These are phyloP conservation scores for Komagataella pastoris DNA, from an alignment of 805 yeast species.

Conservation along the genomic window DNA sequence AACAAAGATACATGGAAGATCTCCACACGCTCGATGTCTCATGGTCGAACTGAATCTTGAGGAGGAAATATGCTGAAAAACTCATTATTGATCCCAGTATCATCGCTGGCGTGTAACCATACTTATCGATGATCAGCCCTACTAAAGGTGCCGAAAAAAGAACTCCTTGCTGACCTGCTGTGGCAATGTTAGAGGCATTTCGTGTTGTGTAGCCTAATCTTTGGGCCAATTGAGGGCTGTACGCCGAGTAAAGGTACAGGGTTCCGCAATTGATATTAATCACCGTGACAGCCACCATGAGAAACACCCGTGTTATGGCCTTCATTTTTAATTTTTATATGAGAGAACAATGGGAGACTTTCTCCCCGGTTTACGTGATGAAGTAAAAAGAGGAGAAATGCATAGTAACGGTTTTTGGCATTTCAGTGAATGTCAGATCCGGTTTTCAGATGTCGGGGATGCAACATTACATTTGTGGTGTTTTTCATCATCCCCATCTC, in stretches of 20 bases:
- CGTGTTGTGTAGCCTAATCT: slow-evolving; percentile 46
- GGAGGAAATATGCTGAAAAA: too few species aligned
- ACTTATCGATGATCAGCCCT: slow-evolving; percentile 48
- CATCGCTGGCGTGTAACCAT: slow-evolving; percentile 43
- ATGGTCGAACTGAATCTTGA: too few species aligned
- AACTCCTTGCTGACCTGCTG: slow-evolving; percentile 55
- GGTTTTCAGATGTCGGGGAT: background rate
- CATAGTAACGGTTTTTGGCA: too few species aligned
- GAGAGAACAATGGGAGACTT: too few species aligned
- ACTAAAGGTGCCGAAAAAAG: slow-evolving; percentile 54
- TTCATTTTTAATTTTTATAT: too few species aligned
- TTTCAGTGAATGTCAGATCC: too few species aligned
- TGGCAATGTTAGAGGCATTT: slow-evolving; percentile 49
- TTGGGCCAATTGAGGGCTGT: slow-evolving; percentile 62
- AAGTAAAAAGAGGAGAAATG: background rate
- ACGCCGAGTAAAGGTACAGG: slow-evolving; percentile 61
- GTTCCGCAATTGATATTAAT: slow-evolving; percentile 48
- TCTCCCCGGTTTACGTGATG: background rate
- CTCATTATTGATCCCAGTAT: slow-evolving; percentile 28
- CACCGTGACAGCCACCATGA: background rate
- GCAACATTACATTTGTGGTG: background rate
- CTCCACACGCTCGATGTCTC: slow-evolving; percentile 2
- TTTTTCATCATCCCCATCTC: background rate
- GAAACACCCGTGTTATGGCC: background rate
- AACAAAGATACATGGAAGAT: slow-evolving; percentile 26